These are phyloP conservation scores for Paramecium caudatum DNA, from an alignment of 73 alveolate genomes.

Conservation along the genomic window DNA sequence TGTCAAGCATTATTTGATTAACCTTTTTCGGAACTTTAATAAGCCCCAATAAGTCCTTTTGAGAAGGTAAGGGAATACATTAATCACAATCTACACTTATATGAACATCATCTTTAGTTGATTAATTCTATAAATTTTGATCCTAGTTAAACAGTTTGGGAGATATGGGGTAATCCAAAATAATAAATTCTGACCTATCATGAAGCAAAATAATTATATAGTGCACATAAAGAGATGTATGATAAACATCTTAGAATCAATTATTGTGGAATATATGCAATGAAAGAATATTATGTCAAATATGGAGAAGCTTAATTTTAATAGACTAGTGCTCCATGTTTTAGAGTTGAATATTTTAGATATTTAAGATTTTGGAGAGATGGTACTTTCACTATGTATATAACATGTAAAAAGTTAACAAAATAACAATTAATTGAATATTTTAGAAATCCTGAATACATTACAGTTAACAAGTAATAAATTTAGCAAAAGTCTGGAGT, in stretches of 20 bases:
- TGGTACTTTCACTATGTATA: constrained; percentile 36
- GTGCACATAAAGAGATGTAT: constrained; percentile 17
- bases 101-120: neutral
- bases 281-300: constrained; percentile 44
- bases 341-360: constrained; percentile 55
- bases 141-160: constrained; percentile 30
- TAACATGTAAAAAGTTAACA: neutral
- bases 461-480: neutral
- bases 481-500: neutral
- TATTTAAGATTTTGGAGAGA: constrained; percentile 65
- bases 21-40: neutral
- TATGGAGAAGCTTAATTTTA: constrained; percentile 56
- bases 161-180: constrained; percentile 14
- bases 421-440: neutral
- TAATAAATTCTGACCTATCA: neutral
- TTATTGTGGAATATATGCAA: constrained; percentile 68
- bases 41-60: neutral
- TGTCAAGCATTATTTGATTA: constrained; percentile 35
- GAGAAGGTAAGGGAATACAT: neutral
- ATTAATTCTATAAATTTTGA: neutral
- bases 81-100: constrained; percentile 30
- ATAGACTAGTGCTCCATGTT: constrained; percentile 18
- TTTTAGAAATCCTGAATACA: constrained; percentile 6
- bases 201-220: neutral
- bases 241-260: constrained; percentile 42